Evolutionary conservation across 78 protist species (phyloP).

Genomic region (Protostelium mycophagum): DNA sequence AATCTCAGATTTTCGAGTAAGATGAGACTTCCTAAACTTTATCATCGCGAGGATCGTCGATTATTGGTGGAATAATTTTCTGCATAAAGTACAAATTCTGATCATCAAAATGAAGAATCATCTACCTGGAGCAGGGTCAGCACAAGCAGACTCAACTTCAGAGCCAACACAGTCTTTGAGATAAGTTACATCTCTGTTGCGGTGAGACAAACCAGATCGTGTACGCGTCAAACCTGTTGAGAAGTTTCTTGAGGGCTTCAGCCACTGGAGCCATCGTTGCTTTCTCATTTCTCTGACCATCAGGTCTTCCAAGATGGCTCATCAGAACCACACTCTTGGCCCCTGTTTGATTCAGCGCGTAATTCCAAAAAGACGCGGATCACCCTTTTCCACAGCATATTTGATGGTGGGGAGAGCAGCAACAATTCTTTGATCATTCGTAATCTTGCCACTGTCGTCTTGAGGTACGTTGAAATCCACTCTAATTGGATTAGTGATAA

Average conservation of each 20-base stretch:
- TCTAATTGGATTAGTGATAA: slow-evolving; percentile 21
- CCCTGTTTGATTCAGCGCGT: slow-evolving; percentile 5
- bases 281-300: slow-evolving; percentile 77
- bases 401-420: slow-evolving; percentile 96
- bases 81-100: background rate
- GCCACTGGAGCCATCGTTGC: slow-evolving; percentile 87
- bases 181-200: slow-evolving; percentile 73
- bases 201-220: background rate
- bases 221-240: slow-evolving; percentile 19
- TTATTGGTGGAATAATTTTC: too few relatives aligned
- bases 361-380: background rate
- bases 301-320: slow-evolving; percentile 99
- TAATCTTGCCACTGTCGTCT: slow-evolving; percentile 54
- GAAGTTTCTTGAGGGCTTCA: slow-evolving; percentile 45
- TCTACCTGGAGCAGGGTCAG: slow-evolving; percentile 60
- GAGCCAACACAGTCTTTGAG: slow-evolving; percentile 86
- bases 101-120: background rate
- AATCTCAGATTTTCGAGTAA: slow-evolving; percentile 98
- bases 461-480: slow-evolving; percentile 94
- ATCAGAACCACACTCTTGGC: slow-evolving; percentile 81
- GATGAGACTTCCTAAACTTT: slow-evolving; percentile 69
- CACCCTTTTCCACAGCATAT: slow-evolving; percentile 78
- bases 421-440: slow-evolving; percentile 81
- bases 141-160: slow-evolving; percentile 71
- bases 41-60: too few relatives aligned